A percentile compares a stretch with the other conserved stretches of the same genome.
phyloP scores from a whole-genome alignment of 257 asterid species.

The Echites panduratus region DNA sequence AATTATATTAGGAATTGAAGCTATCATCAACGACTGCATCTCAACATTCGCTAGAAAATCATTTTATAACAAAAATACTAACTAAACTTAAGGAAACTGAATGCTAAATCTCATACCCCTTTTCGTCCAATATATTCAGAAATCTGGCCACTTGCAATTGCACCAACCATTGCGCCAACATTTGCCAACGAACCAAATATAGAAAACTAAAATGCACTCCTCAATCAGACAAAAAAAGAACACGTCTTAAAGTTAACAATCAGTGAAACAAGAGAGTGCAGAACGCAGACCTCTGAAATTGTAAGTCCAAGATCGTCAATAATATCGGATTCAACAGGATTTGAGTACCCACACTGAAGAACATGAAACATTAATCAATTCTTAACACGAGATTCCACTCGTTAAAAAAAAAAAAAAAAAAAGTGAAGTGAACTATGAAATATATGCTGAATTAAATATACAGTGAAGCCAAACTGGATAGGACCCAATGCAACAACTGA shows the following conservation, averaged over 20 bases:
- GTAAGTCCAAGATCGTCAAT: conserved; percentile 58
- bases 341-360: conserved; percentile 70
- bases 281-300: conserved; percentile 56
- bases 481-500: conserved; percentile 76
- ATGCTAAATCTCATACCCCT: conserved; percentile 50
- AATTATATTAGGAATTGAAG: conserved; percentile 75
- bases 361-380: not conserved
- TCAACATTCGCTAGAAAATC: conserved; percentile 1
- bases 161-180: conserved; percentile 94
- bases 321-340: conserved; percentile 71
- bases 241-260: not conserved
- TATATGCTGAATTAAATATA: not conserved
- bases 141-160: conserved; percentile 88
- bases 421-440: not conserved
- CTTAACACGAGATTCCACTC: not conserved
- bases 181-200: conserved; percentile 85
- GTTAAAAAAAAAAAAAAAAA: not conserved
- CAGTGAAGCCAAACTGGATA: conserved; percentile 72
- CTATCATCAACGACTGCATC: conserved; percentile 83
- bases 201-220: conserved; percentile 48
- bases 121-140: conserved; percentile 79
- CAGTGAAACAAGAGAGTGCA: not conserved
- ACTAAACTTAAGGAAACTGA: not conserved
- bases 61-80: not conserved
- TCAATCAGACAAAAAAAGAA: not conserved